Base-by-base conservation (phyloP, 192 early-diverging fungal species). In the Rhizophagus sp. region DNA sequence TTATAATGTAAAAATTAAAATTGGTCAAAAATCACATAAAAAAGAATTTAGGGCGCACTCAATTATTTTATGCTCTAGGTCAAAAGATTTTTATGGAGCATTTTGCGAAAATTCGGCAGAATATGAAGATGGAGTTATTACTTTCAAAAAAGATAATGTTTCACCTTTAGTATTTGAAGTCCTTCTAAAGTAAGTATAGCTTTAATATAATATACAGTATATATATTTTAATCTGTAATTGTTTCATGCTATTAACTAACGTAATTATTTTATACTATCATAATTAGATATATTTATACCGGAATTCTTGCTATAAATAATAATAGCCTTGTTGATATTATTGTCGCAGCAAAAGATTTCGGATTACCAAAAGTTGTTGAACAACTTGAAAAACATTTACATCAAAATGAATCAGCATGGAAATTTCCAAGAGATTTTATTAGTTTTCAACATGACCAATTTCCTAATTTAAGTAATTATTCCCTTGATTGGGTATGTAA, bases 281-380 rank as follows among this genome's bases (percentile, higher is more conserved):
- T n/a, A n/a, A n/a, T n/a, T 69, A 73, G 72, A 33, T 73, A 73
- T 9, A 47, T 73, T 52, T 73, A 73, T 73, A 57, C 72, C 33
- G 72, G 47, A 73, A 73, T 15, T 33, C 17, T 73, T 57, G 27
- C 41, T 27, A 6, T 73, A 9, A 24, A 68, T 33, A 22, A 68
- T 36, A 47, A 47, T 68, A 57, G 50, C 10, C 47, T 73, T 22
- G n/a, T 52, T 15, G 72, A 73, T 52, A 17, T 73, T 52, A 12
- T 25, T 5, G 19, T 73, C 10, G 72, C 49, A 11, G 44, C 27
- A 10, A 49, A 73, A 8, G 72, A 73, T 3, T 24, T 73, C 27
- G 25, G 19, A n/a, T 39, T 34, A 30, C 27, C 9, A 4, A 22
- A 25, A 10, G 19, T 69, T 30, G 3, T 12, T 19, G 17, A 61